Evolutionary conservation across 257 asterid genomes (phyloP).

Genomic region (Solanum neorickii): DNA sequence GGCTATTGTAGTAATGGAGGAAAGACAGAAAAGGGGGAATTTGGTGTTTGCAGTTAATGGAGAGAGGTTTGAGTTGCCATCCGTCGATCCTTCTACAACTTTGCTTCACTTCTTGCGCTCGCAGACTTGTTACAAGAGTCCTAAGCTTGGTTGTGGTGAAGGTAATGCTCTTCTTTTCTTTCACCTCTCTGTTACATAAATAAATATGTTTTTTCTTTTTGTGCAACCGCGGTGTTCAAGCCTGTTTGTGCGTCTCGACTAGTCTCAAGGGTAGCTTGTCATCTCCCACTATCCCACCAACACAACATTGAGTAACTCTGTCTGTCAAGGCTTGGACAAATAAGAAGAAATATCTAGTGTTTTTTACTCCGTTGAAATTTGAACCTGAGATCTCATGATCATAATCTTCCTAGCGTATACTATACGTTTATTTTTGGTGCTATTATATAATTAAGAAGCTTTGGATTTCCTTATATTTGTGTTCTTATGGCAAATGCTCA

Average conservation of each 20-base stretch:
- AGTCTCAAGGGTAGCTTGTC: background rate
- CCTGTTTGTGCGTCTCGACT: background rate
- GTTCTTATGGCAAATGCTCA: background rate
- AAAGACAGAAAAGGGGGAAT: background rate
- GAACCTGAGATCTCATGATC: background rate
- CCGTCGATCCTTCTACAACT: slow-evolving; percentile 57
- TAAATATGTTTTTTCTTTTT: background rate
- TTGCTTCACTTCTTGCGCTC: slow-evolving; percentile 57
- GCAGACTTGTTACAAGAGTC: slow-evolving; percentile 70
- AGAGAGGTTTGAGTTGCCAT: slow-evolving; percentile 47
- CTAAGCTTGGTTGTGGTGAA: slow-evolving; percentile 51
- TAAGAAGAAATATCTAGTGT: background rate
- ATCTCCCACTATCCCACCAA: background rate
- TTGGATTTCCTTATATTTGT: background rate
- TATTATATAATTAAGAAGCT: background rate
- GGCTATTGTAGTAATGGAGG: background rate
- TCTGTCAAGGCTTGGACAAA: background rate
- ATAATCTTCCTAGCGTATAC: background rate
- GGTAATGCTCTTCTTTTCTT: background rate
- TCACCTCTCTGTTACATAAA: background rate
- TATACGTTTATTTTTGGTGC: background rate
- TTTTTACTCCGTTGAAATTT: background rate
- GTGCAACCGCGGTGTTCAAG: background rate
- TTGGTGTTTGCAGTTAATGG: slow-evolving; percentile 38
- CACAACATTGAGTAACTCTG: background rate